Conservation (phyloP, 2,329 filamentous ascomycete species). For the Cytospora piceae region DNA sequence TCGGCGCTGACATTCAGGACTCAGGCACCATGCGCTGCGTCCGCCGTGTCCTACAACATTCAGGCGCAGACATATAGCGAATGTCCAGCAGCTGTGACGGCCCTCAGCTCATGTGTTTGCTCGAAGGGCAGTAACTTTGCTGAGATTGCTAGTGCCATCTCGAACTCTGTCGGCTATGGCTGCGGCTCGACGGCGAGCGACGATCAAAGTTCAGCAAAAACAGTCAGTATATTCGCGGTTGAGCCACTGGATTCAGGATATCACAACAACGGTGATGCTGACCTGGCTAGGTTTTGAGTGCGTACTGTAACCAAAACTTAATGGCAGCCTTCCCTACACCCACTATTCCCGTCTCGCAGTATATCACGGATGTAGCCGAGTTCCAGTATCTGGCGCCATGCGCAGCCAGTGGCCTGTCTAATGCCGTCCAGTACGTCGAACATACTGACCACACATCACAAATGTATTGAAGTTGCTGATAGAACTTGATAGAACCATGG, state of each 20-base stretch:
- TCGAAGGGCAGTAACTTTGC: slow-evolving; percentile 49
- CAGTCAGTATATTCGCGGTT: too few relatives aligned
- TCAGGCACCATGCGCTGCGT: slow-evolving; percentile 55
- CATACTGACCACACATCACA: too few relatives aligned
- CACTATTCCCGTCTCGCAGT: slow-evolving; percentile 48
- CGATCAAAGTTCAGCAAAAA: too few relatives aligned
- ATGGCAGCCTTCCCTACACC: slow-evolving; percentile 48
- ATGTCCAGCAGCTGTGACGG: slow-evolving; percentile 49
- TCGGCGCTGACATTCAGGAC: background rate
- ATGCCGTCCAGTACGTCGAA: slow-evolving; percentile 44
- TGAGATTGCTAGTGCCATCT: slow-evolving; percentile 43
- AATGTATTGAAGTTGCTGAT: too few relatives aligned
- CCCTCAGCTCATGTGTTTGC: slow-evolving; percentile 57
- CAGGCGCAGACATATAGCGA: slow-evolving; percentile 46
- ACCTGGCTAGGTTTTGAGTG: slow-evolving; percentile 22
- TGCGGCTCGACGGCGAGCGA: too few relatives aligned
- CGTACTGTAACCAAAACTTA: slow-evolving; percentile 53
- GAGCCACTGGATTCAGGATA: too few relatives aligned
- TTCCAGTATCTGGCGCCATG: slow-evolving; percentile 49
- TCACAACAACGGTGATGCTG: too few relatives aligned
- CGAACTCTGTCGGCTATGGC: too few relatives aligned
- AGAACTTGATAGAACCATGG: too few relatives aligned
- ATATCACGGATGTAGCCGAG: slow-evolving; percentile 55
- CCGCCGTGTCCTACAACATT: slow-evolving; percentile 50
- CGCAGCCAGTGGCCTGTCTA: slow-evolving; percentile 44